Evolutionary conservation across 1,284 basidiomycete species (phyloP), one percentile per base, ranked within the genome.

Genomic region (Austroboletus rostrupii): DNA sequence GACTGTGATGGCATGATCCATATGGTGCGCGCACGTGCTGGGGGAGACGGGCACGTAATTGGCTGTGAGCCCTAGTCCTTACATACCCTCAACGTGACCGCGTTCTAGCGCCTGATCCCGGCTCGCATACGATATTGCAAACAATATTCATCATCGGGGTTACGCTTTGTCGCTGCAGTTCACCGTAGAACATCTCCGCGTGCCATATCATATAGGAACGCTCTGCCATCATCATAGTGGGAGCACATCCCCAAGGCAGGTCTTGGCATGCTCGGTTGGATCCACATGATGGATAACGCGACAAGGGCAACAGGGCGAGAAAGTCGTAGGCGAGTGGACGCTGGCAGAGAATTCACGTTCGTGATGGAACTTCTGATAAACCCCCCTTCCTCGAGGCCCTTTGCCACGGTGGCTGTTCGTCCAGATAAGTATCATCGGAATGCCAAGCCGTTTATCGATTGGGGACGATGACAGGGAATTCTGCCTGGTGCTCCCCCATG

Each of bases 381-480:
- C 23, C 29, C 16, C 16, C 23, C 23, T 38, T 36, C 46, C 49
- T 53, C 53, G 46, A 59, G 49, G 59, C 39, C 16, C 1, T 37
- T 23, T 39, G 16, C 41, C 33, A 38, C 37, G 45, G 47, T 8
- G 32, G 45, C 28, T 50, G 43, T 52, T 42, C 19, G 53, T 43
- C 36, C 32, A 50, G 57, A 60, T 56, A 41, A 49, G 44, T 47
- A 23, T n/a, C 16, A 37, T 33, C 10, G 20, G 32, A 17, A 3
- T 44, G 60, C 49, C 58, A 55, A 56, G 55, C 19, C 26, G 29
- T 8, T 54, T 57, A 61, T 60, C 37, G 54, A 64, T 64, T 37
- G 46, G 13, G 16, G 16, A 13, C 13, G 32, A n/a, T 26, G 23
- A 23, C 50, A 64, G 41, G 47, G 47, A 51, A 49, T 49, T 46